Evolutionary conservation across 768 basidiomycete genomes (phyloP).

Genomic region (Chlorophyllum brunneum): DNA sequence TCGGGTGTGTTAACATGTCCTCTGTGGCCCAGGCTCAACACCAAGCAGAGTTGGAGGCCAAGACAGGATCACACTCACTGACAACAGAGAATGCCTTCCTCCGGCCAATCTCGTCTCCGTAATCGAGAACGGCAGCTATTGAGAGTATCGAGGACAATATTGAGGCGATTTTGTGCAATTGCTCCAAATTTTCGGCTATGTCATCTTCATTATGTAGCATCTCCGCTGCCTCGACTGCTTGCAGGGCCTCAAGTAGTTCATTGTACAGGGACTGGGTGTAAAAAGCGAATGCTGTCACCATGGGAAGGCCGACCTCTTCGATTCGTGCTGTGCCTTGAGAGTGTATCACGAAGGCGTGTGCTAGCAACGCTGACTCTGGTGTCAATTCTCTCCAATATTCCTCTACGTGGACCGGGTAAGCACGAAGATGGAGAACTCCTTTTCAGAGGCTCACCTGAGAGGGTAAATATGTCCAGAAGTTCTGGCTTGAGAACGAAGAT

Average conservation of each 20-base stretch:
- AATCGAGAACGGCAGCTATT: conserved; percentile 82
- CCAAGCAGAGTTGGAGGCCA: neutral
- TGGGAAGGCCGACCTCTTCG: conserved; percentile 70
- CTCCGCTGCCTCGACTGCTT: conserved; percentile 36
- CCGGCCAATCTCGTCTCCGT: conserved; percentile 91
- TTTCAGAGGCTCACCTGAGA: conserved; percentile 53
- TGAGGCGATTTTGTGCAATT: conserved; percentile 61
- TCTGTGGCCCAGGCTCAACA: conserved; percentile 34
- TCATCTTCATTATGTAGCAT: conserved; percentile 39
- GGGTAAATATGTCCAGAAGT: conserved; percentile 66
- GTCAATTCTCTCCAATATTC: conserved; percentile 72
- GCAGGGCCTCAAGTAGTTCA: conserved; percentile 35
- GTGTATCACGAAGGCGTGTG: conserved; percentile 82
- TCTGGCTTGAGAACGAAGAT: conserved; percentile 73
- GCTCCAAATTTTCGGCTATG: conserved; percentile 50
- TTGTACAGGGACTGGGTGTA: conserved; percentile 81
- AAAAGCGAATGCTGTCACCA: conserved; percentile 90
- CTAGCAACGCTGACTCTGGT: conserved; percentile 79
- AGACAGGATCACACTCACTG: conserved; percentile 47
- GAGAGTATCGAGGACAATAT: conserved; percentile 78
- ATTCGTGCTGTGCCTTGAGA: conserved; percentile 61
- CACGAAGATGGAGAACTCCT: neutral
- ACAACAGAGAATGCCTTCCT: conserved; percentile 88
- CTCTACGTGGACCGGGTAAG: conserved; percentile 38
- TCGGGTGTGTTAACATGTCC: conserved; percentile 84